Conservation (phyloP, 495 filamentous ascomycete species). For the Penicillium maclennaniae region DNA sequence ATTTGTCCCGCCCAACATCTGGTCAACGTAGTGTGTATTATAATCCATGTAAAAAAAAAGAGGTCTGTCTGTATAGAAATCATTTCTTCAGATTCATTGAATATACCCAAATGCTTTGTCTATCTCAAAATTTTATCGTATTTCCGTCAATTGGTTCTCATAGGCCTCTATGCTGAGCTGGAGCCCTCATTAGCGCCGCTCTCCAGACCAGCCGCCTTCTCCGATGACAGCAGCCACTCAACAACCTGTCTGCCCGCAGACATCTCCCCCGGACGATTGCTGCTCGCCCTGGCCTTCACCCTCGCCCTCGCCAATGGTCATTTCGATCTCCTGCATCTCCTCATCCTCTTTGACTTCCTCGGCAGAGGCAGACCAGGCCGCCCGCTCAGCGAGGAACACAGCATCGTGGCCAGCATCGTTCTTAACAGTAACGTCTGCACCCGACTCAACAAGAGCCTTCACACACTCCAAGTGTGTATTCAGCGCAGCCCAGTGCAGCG, state of each 20-base stretch:
- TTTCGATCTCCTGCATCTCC: slow-evolving; percentile 28
- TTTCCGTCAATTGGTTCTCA: not conserved
- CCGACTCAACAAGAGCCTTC: slow-evolving; percentile 66
- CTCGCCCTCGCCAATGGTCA: slow-evolving; percentile 25
- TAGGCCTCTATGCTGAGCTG: slow-evolving; percentile 14
- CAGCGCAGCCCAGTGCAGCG: slow-evolving; percentile 86
- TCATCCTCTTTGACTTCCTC: slow-evolving; percentile 22
- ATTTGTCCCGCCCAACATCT: not conserved
- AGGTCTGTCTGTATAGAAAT: not conserved
- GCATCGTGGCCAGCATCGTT: slow-evolving; percentile 85
- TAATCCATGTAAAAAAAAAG: not conserved
- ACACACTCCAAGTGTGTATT: slow-evolving; percentile 81
- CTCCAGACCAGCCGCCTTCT: slow-evolving; percentile 38
- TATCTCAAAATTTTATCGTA: slow-evolving; percentile 3
- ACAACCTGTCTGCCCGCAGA: slow-evolving; percentile 42
- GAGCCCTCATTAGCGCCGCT: slow-evolving; percentile 26
- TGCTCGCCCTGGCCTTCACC: slow-evolving; percentile 15
- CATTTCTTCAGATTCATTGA: not conserved
- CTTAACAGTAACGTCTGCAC: slow-evolving; percentile 66
- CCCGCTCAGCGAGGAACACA: slow-evolving; percentile 77
- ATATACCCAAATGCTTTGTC: not conserved
- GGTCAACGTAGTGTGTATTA: slow-evolving; percentile 10
- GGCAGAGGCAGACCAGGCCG: slow-evolving; percentile 35
- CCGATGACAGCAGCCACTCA: slow-evolving; percentile 45
- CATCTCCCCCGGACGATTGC: slow-evolving; percentile 25